Base-by-base conservation (phyloP, 2,329 filamentous ascomycete genomes). In the Ascocoryne sarcoides region DNA sequence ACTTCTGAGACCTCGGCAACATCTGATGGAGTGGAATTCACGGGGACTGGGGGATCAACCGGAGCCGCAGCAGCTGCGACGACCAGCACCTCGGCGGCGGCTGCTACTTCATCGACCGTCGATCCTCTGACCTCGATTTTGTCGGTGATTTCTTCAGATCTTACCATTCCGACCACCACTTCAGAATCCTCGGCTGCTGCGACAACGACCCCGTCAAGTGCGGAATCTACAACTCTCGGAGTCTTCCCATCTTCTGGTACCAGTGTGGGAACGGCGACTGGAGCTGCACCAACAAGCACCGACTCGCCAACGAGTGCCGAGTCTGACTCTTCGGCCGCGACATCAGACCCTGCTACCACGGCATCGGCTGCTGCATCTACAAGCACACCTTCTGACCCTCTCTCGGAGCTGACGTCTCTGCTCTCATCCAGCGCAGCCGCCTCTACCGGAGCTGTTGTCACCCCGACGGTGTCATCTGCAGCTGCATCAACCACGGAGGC, bases 181-280 rank as follows among this genome's bases (percentile, higher is more conserved):
- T 10, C 31, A 9, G 31, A 33, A 9, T 10, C 31, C 17, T 33
- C 31, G 2, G 9, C 64, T 89, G 81, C 58, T 85, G 72, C 46
- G 78, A 30, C 28, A 10, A 30, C 10, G 10, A 2, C 28, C 17
- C 31, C 31, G 10, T 3, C 4, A 33, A 14, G 10, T 5, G 14
- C n/a, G 15, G 10, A 9, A 33, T 33, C 31, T 30, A 4, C 14
- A 14, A 30, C 28, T 4, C 10, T 10, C 9, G n/a, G n/a, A 2
- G n/a, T 18, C n/a, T 3, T 33, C 17, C 17, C 17, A 4, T 3
- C 31, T 15, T 33, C 31, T 15, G 31, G n/a, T 10, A 33, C 31
- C 3, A 33, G 31, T 15, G 31, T 33, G 14, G 3, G n/a, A 15
- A 15, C 31, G 15, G 31, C 31, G 3, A 10, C 31, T 9, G 9